Conservation (phyloP, 345 rosid species). For the Aquilaria malaccensis region DNA sequence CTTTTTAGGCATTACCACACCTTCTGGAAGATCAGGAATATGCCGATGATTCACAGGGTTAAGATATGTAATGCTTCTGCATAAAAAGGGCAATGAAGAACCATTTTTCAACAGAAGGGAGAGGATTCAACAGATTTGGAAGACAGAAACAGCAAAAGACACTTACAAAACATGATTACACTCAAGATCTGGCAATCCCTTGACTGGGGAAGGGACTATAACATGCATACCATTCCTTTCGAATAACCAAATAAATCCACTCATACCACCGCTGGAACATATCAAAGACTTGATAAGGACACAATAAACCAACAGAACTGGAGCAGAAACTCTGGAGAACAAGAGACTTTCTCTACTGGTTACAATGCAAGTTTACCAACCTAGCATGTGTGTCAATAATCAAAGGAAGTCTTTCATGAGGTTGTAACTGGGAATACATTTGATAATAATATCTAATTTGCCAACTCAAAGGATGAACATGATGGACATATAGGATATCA, state of each 20-base stretch:
- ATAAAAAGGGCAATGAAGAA: neutral
- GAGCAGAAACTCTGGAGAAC: neutral
- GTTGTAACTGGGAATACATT: slow-evolving; percentile 18
- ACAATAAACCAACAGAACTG: too few species aligned
- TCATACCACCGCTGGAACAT: slow-evolving; percentile 81
- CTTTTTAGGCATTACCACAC: slow-evolving; percentile 65
- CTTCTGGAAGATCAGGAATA: slow-evolving; percentile 68
- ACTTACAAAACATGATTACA: slow-evolving; percentile 68
- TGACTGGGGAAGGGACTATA: slow-evolving; percentile 54
- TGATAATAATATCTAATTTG: slow-evolving; percentile 41
- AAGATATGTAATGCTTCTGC: slow-evolving; percentile 70
- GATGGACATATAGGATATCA: slow-evolving; percentile 75
- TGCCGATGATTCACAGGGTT: slow-evolving; percentile 50
- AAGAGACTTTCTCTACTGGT: too few species aligned
- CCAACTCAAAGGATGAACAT: slow-evolving; percentile 54
- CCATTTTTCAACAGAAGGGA: slow-evolving; percentile 5
- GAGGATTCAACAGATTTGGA: slow-evolving; percentile 10
- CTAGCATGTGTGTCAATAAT: slow-evolving; percentile 54
- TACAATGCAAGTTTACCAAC: slow-evolving; percentile 26
- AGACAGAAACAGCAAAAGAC: slow-evolving; percentile 15
- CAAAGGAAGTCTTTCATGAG: slow-evolving; percentile 34
- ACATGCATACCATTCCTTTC: slow-evolving; percentile 48
- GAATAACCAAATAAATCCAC: slow-evolving; percentile 67
- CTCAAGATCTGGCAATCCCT: slow-evolving; percentile 55
- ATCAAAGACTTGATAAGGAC: slow-evolving; percentile 11